These are phyloP conservation scores for Cyclotella baltica DNA, from an alignment of 108 stramenopile species.

Conservation along the genomic window DNA sequence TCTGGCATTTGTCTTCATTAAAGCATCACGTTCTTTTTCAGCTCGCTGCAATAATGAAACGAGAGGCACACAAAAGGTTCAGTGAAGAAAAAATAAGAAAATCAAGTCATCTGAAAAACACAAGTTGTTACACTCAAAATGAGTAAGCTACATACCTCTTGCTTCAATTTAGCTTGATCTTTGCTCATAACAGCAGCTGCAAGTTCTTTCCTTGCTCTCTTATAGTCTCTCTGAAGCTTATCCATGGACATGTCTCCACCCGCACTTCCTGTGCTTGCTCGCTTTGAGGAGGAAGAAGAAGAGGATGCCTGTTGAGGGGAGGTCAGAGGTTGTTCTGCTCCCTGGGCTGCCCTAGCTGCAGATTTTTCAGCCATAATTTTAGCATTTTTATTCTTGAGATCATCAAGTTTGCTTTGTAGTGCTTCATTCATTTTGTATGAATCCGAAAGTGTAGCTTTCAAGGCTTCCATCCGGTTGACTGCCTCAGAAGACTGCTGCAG, in stretches of 20 bases:
- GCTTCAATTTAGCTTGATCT: constrained; percentile 79
- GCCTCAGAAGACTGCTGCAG: constrained; percentile 85
- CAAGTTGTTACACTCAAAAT: not conserved
- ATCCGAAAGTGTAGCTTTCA: constrained; percentile 70
- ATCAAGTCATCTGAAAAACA: not conserved
- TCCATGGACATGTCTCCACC: constrained; percentile 53
- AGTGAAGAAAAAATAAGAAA: not conserved
- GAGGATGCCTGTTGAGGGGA: constrained; percentile 20
- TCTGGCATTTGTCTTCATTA: constrained; percentile 75
- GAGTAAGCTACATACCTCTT: constrained; percentile 52
- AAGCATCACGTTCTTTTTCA: constrained; percentile 76
- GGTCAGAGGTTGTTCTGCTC: constrained; percentile 37
- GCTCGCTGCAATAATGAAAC: too few species aligned
- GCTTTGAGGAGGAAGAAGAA: constrained; percentile 22
- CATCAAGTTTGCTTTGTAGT: constrained; percentile 73
- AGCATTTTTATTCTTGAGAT: constrained; percentile 75
- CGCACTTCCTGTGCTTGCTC: constrained; percentile 26
- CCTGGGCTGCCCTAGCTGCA: constrained; percentile 38
- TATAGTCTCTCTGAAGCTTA: constrained; percentile 71
- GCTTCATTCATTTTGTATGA: constrained; percentile 74
- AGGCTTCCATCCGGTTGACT: constrained; percentile 75
- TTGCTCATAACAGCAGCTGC: constrained; percentile 71
- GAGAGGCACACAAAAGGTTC: too few species aligned
- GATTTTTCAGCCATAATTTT: constrained; percentile 63
- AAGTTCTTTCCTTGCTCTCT: constrained; percentile 75